phyloP scores from a whole-genome alignment of 768 basidiomycete genomes.

The Boletus coccyginus region DNA sequence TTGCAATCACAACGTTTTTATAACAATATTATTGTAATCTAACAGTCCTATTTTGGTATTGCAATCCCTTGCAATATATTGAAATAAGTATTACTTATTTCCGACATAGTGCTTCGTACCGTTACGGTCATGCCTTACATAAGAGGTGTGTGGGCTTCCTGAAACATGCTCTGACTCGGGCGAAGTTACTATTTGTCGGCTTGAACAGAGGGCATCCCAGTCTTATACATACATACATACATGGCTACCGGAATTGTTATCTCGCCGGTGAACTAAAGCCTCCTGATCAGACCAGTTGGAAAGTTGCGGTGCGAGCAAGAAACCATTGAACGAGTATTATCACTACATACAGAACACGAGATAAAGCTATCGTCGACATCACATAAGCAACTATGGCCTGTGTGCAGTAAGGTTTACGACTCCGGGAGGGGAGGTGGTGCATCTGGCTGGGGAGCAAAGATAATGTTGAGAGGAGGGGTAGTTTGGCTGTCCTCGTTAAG shows the following conservation, averaged over 20 bases:
- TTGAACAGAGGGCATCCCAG: neutral
- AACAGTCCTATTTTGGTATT: too few species aligned
- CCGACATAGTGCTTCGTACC: neutral
- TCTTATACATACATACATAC: too few species aligned
- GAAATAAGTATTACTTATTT: too few species aligned
- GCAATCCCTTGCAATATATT: too few species aligned
- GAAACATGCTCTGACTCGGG: neutral
- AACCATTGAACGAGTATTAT: neutral
- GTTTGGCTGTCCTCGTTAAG: constrained; percentile 82
- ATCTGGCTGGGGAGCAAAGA: constrained; percentile 82
- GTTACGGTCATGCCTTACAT: neutral
- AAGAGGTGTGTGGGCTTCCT: neutral
- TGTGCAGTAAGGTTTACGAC: constrained; percentile 15
- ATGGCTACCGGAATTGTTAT: neutral
- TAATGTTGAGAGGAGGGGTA: constrained; percentile 75
- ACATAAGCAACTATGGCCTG: constrained; percentile 6
- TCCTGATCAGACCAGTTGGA: neutral
- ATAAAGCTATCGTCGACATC: constrained; percentile 15
- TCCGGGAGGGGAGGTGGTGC: constrained; percentile 74
- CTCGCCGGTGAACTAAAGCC: neutral
- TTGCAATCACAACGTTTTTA: too few species aligned
- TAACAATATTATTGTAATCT: too few species aligned
- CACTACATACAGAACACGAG: constrained; percentile 22
- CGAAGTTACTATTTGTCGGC: neutral
- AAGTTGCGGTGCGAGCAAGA: neutral